phyloP scores from a whole-genome alignment of 257 asterid species.

The Rubia yunnanensis region DNA sequence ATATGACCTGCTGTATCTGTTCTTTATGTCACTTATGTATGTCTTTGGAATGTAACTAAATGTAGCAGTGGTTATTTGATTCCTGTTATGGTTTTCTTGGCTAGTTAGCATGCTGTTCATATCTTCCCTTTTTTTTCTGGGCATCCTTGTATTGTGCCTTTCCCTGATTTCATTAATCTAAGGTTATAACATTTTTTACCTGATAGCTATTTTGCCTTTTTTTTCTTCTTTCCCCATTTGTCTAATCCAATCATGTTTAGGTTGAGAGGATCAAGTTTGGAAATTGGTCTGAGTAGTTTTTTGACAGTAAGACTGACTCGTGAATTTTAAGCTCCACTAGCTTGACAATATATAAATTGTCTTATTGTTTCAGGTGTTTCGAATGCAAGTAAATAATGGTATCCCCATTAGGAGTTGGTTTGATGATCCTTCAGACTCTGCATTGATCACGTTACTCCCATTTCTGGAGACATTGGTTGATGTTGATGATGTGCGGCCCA shows the following conservation, averaged over 20 bases:
- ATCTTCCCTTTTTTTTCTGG: neutral
- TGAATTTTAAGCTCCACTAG: neutral
- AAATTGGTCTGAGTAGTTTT: constrained; percentile 1
- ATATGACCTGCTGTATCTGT: neutral
- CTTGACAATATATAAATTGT: neutral
- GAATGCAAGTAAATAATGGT: constrained; percentile 92
- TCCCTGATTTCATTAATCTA: neutral
- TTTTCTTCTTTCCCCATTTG: neutral
- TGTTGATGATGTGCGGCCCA: constrained; percentile 90
- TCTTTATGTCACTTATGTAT: neutral
- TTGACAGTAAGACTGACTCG: neutral
- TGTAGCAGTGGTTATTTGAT: neutral
- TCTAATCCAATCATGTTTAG: neutral
- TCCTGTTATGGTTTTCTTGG: neutral
- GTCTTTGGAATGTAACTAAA: constrained; percentile 2
- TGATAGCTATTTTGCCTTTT: neutral
- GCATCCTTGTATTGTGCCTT: neutral
- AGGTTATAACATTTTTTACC: neutral
- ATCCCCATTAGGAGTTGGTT: constrained; percentile 98
- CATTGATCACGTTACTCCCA: constrained; percentile 74
- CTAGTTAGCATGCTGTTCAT: neutral
- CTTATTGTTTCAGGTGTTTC: constrained; percentile 64
- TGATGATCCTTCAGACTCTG: constrained; percentile 79
- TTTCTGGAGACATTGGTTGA: constrained; percentile 82
- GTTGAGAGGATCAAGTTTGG: neutral